Conservation (phyloP, 805 yeast species). For the Ogataea henricii region DNA sequence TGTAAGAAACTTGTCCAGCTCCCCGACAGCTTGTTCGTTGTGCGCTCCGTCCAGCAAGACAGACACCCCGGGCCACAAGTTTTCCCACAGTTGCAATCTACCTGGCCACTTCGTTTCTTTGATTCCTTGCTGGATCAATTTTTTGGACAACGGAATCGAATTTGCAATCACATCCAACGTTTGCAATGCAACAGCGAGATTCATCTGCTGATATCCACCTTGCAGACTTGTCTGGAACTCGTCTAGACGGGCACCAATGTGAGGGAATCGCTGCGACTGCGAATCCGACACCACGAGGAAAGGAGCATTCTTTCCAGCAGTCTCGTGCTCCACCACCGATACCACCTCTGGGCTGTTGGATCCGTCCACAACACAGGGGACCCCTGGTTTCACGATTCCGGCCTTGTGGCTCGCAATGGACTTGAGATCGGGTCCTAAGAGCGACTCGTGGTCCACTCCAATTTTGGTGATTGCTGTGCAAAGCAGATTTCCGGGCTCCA, state of each 20-base stretch:
- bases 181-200: conserved; percentile 66
- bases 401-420: conserved; percentile 81
- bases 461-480: conserved; percentile 80
- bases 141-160: conserved; percentile 26
- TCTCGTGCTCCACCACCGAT: conserved; percentile 42
- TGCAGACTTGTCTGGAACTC: conserved; percentile 52
- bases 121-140: conserved; percentile 52
- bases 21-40: conserved; percentile 81
- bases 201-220: conserved; percentile 74
- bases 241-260: conserved; percentile 8
- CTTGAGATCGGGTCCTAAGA: conserved; percentile 65
- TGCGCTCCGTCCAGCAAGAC: conserved; percentile 90
- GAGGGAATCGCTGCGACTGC: conserved; percentile 5
- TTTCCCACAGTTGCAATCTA: conserved; percentile 59
- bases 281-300: conserved; percentile 11
- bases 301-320: conserved; percentile 38
- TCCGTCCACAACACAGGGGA: conserved; percentile 73
- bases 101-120: conserved; percentile 78
- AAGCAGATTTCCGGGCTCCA: conserved; percentile 44
- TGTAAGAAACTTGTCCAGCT: conserved; percentile 58
- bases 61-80: conserved; percentile 31
- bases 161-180: conserved; percentile 45
- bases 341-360: conserved; percentile 58
- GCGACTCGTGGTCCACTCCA: conserved; percentile 79
- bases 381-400: conserved; percentile 69